Evolutionary conservation across 2,329 filamentous ascomycete genomes (phyloP), one percentile per base, ranked within the genome.

Genomic region (Sporothrix euskadiensis): DNA sequence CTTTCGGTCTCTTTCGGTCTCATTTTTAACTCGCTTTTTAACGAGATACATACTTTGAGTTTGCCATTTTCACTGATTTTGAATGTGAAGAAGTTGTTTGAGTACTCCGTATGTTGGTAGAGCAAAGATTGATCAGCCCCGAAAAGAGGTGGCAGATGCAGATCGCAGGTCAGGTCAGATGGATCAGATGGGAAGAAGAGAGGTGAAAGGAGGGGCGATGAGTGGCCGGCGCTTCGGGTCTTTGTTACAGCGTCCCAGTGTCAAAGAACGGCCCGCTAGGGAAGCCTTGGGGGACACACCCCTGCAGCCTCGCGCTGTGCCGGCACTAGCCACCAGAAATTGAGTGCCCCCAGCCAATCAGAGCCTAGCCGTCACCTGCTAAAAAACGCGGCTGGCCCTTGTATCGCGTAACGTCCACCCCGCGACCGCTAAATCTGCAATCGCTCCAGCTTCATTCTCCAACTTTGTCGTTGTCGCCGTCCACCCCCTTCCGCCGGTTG

Each of bases 131-230:
- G 32, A 26, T 16, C 22, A 49, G 7, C 41, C 12, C 22, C 41
- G 32, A 66, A 49, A 19, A 32, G 61, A 49, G 22, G 63, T 66
- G 44, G 65, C 65, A 68, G 4, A 32, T 10, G 44, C 4, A 52
- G 26, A 35, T 52, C 16, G 65, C 12, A 16, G n/a, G 44, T 52
- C 44, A 32, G 61, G 41, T 68, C 63, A 49, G 41, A 68, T 68
- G 44, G 57, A 61, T n/a, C 41, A 44, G 41, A 44, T 44, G 41
- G 41, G 41, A 44, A 5, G 56, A 59, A 5, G 35, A 5, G 68
- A 52, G 32, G 68, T 70, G 49, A 70, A 70, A 70, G 66, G 68
- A 70, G 68, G 66, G 68, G 49, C 66, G 66, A 69, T 69, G 65
- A 69, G 44, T 69, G 65, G 65, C 16, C 47, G 65, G 65, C 44